Percentiles rank a stretch among this genome's conserved stretches.
These are phyloP conservation scores for Ailanthus altissimus DNA, from an alignment of 345 rosid genomes.

Conservation along the genomic window DNA sequence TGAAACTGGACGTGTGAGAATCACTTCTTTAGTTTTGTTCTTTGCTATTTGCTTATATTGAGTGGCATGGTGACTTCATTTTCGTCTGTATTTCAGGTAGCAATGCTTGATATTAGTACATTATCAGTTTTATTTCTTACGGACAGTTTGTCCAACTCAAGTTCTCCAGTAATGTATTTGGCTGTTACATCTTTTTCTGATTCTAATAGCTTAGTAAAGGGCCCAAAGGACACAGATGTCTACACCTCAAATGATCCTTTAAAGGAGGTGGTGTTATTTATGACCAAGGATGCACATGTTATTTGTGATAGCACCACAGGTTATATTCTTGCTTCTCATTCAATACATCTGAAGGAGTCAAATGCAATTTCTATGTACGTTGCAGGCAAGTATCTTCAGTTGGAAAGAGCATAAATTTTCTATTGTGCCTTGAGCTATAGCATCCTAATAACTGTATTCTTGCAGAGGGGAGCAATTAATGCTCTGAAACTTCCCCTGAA, in stretches of 20 bases:
- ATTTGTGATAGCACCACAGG: conserved; percentile 63
- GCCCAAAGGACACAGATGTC: conserved; percentile 36
- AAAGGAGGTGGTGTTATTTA: conserved; percentile 44
- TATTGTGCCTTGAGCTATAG: conserved; percentile 15
- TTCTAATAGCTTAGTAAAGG: conserved; percentile 25
- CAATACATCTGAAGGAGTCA: conserved; percentile 42
- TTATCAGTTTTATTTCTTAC: conserved; percentile 60
- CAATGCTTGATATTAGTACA: conserved; percentile 64
- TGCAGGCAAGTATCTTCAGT: conserved; percentile 53
- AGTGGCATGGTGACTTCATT: too few species aligned
- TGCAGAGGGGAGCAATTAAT: conserved; percentile 49
- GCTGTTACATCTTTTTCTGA: conserved; percentile 44
- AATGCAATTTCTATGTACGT: conserved; percentile 60
- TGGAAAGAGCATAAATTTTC: conserved; percentile 17
- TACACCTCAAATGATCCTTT: conserved; percentile 32
- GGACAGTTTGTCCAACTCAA: conserved; percentile 51
- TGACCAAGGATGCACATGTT: conserved; percentile 62
- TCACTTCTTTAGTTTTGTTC: conserved; percentile 18
- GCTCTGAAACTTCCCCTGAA: conserved; percentile 37
- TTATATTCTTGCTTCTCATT: conserved; percentile 40
- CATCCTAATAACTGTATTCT: conserved; percentile 27
- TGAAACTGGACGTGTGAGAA: conserved; percentile 72
- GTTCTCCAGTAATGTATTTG: conserved; percentile 59
- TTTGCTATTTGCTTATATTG: background rate
- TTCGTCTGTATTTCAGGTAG: conserved; percentile 62